phyloP scores from a whole-genome alignment of 1,284 basidiomycete genomes.

The Microbotryum silenes-acaulis region DNA sequence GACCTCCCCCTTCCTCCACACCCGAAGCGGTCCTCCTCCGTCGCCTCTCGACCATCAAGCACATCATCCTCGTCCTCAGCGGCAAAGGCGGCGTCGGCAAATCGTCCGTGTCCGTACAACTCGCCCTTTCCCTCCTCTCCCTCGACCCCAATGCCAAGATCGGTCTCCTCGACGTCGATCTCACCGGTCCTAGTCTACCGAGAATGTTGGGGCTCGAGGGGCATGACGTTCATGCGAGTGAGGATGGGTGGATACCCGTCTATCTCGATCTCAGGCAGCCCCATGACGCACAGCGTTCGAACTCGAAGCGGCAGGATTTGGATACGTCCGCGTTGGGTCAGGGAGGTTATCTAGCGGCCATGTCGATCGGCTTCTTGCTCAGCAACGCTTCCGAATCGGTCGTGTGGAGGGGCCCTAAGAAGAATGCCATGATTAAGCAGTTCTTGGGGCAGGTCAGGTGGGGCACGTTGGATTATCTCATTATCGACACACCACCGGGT shows the following conservation, averaged over 20 bases:
- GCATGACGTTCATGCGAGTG: slow-evolving; percentile 73
- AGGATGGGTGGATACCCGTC: slow-evolving; percentile 95
- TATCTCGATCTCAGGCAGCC: slow-evolving; percentile 46
- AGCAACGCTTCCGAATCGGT: slow-evolving; percentile 74
- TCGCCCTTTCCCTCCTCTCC: slow-evolving; percentile 74
- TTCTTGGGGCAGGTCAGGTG: slow-evolving; percentile 93
- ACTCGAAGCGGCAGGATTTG: slow-evolving; percentile 54
- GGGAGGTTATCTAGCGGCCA: slow-evolving; percentile 64
- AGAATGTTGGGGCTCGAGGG: slow-evolving; percentile 93
- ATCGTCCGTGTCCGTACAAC: slow-evolving; percentile 86
- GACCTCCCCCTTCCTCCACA: neutral
- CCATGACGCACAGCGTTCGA: neutral
- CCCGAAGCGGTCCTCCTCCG: slow-evolving; percentile 13
- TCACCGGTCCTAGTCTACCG: slow-evolving; percentile 93
- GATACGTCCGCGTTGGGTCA: slow-evolving; percentile 41
- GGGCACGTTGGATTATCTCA: slow-evolving; percentile 91
- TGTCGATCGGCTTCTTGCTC: slow-evolving; percentile 94
- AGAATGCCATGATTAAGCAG: slow-evolving; percentile 99
- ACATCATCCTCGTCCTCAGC: slow-evolving; percentile 82
- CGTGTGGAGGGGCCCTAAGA: slow-evolving; percentile 98
- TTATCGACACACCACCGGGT: slow-evolving; percentile 98
- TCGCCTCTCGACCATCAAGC: slow-evolving; percentile 50
- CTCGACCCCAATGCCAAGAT: slow-evolving; percentile 56
- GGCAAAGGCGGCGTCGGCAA: slow-evolving; percentile 99
- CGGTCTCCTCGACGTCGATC: slow-evolving; percentile 89